A percentile compares a stretch with the other conserved stretches of the same genome.
These are phyloP conservation scores for Phaeosphaeriaceae sp. DNA, from an alignment of 2,329 filamentous ascomycete species.

Conservation along the genomic window DNA sequence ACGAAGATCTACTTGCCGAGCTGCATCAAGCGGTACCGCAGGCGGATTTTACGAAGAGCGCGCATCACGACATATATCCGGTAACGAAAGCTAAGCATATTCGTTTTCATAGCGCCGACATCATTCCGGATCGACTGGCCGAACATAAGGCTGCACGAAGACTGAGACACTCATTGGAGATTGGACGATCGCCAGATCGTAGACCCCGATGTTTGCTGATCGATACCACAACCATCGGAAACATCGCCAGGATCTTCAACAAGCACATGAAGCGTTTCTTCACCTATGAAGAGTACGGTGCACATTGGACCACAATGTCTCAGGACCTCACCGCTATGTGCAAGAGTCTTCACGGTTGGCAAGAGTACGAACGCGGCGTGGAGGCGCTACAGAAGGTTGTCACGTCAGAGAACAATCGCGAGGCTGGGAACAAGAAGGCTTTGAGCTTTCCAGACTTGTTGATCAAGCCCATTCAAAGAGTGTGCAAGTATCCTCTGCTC, in stretches of 20 bases:
- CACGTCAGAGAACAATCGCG: conserved; percentile 70
- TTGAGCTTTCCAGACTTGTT: conserved; percentile 84
- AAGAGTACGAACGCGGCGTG: conserved; percentile 81
- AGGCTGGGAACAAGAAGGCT: conserved; percentile 72
- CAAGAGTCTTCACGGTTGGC: conserved; percentile 74
- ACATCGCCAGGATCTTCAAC: conserved; percentile 62
- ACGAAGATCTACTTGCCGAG: conserved; percentile 80
- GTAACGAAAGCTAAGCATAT: conserved; percentile 51
- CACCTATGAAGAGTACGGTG: conserved; percentile 89
- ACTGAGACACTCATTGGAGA: conserved; percentile 55
- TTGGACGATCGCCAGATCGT: conserved; percentile 50
- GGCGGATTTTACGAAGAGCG: conserved; percentile 57
- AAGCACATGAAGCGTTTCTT: conserved; percentile 78
- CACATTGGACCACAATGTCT: conserved; percentile 85
- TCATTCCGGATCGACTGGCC: conserved; percentile 48
- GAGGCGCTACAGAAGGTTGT: conserved; percentile 81
- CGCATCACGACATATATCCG: conserved; percentile 40
- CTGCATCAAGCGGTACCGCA: conserved; percentile 75
- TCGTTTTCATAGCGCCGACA: conserved; percentile 57
- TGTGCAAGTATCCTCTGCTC: conserved; percentile 89
- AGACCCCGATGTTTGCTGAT: conserved; percentile 51
- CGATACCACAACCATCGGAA: conserved; percentile 61
- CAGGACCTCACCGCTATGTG: conserved; percentile 76
- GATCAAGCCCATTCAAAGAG: conserved; percentile 93
- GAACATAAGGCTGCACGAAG: conserved; percentile 43